Conservation (phyloP, 768 basidiomycete genomes). For the Candolleomyces aberdarensis region DNA sequence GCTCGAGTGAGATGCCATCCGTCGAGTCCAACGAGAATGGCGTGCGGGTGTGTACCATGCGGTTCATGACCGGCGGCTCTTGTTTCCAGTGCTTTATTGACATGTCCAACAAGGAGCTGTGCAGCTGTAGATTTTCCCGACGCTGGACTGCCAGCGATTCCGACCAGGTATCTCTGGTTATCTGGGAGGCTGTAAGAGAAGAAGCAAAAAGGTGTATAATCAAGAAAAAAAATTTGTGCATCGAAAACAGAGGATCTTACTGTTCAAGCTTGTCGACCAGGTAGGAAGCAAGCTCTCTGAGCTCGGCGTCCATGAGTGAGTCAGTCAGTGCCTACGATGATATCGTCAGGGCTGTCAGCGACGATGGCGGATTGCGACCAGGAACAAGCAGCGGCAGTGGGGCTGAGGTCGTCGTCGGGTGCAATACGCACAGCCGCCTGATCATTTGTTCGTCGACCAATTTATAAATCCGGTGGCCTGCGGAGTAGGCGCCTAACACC, state of each 20-base stretch:
- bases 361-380: background rate
- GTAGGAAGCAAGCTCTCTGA: slow-evolving; percentile 17
- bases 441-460: background rate
- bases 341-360: slow-evolving; percentile 10
- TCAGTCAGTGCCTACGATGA: slow-evolving; percentile 11
- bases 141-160: slow-evolving; percentile 77
- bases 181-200: slow-evolving; percentile 26
- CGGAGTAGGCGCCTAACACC: slow-evolving; percentile 11
- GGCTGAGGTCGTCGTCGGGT: background rate
- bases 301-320: slow-evolving; percentile 19
- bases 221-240: too few species aligned
- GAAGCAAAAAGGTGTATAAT: too few species aligned
- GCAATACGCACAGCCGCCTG: background rate
- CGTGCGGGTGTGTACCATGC: slow-evolving; percentile 23
- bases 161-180: slow-evolving; percentile 58
- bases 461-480: background rate
- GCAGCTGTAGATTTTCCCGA: slow-evolving; percentile 86
- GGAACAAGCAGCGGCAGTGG: background rate
- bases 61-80: background rate
- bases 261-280: slow-evolving; percentile 20
- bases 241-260: slow-evolving; percentile 26
- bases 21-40: slow-evolving; percentile 76
- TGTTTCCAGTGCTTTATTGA: slow-evolving; percentile 42
- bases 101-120: slow-evolving; percentile 46
- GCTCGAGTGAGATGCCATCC: slow-evolving; percentile 89